Evolutionary conservation across 352 stramenopile species (phyloP), one percentile per base, ranked within the genome.

Genomic region (Phytophthora citricola): DNA sequence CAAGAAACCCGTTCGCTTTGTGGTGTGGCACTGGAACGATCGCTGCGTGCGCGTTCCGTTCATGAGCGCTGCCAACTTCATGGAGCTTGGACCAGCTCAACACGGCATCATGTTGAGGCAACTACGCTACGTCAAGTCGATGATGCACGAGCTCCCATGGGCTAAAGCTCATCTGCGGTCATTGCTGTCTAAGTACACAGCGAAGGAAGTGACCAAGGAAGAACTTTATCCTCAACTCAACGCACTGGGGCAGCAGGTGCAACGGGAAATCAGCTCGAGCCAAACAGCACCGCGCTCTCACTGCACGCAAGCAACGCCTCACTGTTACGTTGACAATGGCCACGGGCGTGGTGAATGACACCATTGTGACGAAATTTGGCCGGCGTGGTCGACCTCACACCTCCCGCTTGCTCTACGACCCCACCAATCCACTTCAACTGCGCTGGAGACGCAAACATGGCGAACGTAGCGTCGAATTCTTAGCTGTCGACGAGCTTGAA

Each of bases 101-200:
- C 86, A 94, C 45, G 76, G 79, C 5, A 76, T 94, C 47, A 94
- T 94, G 86, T 43, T 94, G n/a, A 71, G 76, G 2, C 86, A 94
- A 47, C 57, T 94, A 20, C 84, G 86, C n/a, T 94, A 90, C 65
- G 78, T 94, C 39, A 93, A 92, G 67, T 80, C 75, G 7, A 83
- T 91, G 45, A 94, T 93, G 86, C 81, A 93, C 51, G 81, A 94
- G 20, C 69, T 93, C n/a, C 84, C 86, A 34, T 94, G 86, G 86
- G 86, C 84, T 1, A 94, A 94, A 63, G 68, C 81, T 4, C 82
- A 90, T 34, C 53, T 94, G 10, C 83, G 83, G 14, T 69, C 85
- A 12, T 57, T 94, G 17, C 47, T 94, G 20, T 78, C 83, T 1
- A 67, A 73, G 3, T 94, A 94, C 63, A 94, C 83, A 14, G 76